Base-by-base conservation (phyloP, 192 early-diverging fungal species). In the Mortierella hygrophila region DNA sequence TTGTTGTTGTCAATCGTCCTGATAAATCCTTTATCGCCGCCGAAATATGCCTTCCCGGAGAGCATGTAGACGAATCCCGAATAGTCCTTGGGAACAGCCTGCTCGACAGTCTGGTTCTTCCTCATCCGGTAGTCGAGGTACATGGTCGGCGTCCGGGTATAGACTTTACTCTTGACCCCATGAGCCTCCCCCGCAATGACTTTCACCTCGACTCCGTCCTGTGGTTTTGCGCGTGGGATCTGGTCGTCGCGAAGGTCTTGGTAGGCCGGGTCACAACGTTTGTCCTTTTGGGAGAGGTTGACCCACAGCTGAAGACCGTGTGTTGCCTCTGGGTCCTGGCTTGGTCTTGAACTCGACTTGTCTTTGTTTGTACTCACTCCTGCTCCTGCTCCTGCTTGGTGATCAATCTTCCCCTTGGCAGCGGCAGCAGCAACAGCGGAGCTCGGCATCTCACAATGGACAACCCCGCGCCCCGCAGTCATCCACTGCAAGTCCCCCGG, bases 141-240 rank as follows among this genome's bases (percentile, higher is more conserved):
- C 89, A 92, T 93, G 70, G 96, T 95, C 9, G 97, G 97, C 1
- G 94, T 96, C 47, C 93, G 89, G 3, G 97, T 97, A 60, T 92
- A 85, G 23, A 97, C 95, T 32, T 89, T 89, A 5, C 94, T 94
- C 60, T 92, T 88, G 20, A 93, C 89, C 41, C 92, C 96, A 77
- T 93, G 93, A 20, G 93, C 91, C 72, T 94, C 90, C n/a, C 97
- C 97, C 5, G 97, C 96, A 82, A 97, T 97, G 69, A 99, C 96
- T 77, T 95, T 96, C 88, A 97, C 93, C 21, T 82, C 72, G 0
- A 93, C 83, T 54, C 91, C 92, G 16, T 89, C 88, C 52, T 87
- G 87, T 23, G 92, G 89, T 16, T 72, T 68, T 16, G 92, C 94
- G 40, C 91, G 88, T 44, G 94, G 93, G 32, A 98, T 94, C 32